Evolutionary conservation across 2,329 filamentous ascomycete genomes (phyloP).

Genomic region (Epichloe uncinata): DNA sequence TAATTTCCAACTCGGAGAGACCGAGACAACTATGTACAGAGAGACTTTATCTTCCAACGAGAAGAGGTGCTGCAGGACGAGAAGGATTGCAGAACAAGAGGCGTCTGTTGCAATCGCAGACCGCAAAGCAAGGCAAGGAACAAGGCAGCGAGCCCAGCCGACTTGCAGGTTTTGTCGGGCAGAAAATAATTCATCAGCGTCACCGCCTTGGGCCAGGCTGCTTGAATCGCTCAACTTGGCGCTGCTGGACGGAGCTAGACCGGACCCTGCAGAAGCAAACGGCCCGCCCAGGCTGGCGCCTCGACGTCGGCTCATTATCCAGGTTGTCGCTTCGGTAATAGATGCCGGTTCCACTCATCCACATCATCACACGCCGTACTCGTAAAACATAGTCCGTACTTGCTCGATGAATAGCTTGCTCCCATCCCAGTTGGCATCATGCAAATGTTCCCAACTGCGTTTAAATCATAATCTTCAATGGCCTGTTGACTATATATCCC

Average conservation of each 20-base stretch:
- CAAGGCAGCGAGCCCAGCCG: too few species aligned
- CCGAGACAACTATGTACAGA: background rate
- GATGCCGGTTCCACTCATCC: too few species aligned
- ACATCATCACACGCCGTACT: too few species aligned
- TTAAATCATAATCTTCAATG: background rate
- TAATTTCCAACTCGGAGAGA: background rate
- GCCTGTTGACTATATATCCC: background rate
- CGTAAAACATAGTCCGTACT: too few species aligned
- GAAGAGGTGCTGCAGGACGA: background rate
- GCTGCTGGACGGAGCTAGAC: background rate
- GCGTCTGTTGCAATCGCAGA: background rate
- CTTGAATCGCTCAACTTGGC: too few species aligned
- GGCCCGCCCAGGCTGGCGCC: background rate
- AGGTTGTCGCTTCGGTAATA: too few species aligned
- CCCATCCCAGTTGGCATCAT: too few species aligned
- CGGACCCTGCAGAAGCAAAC: background rate
- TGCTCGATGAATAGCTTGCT: too few species aligned
- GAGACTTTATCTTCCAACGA: background rate
- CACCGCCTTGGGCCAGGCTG: slow-evolving; percentile 16
- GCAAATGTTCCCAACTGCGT: background rate
- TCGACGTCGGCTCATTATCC: background rate
- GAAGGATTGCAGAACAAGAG: background rate
- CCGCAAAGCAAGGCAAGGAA: slow-evolving; percentile 1
- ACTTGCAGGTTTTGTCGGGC: slow-evolving; percentile 17
- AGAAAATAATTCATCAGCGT: slow-evolving; percentile 17